phyloP scores from a whole-genome alignment of 768 basidiomycete genomes.

The Amanita inopinata region DNA sequence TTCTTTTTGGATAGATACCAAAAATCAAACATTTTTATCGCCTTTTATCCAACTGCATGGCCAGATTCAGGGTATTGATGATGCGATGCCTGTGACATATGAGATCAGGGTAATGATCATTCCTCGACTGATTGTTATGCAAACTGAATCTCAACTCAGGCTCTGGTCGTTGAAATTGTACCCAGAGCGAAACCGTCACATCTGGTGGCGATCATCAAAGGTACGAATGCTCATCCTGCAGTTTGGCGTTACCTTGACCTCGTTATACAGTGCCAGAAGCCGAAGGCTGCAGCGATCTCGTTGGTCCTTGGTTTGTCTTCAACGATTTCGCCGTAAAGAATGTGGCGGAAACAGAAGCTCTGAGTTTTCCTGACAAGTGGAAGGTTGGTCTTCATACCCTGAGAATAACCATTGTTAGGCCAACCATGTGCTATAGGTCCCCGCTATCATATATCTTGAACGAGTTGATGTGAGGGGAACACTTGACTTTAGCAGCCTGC shows the following conservation, averaged over 20 bases:
- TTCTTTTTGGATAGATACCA: constrained; percentile 66
- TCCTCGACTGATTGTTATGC: not conserved
- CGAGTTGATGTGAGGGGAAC: constrained; percentile 48
- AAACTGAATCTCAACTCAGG: constrained; percentile 30
- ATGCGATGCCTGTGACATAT: constrained; percentile 49
- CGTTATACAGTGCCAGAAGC: constrained; percentile 49
- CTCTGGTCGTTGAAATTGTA: constrained; percentile 73
- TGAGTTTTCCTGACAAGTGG: constrained; percentile 85
- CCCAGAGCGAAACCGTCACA: constrained; percentile 68
- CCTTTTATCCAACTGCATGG: constrained; percentile 48
- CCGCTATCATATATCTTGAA: constrained; percentile 86
- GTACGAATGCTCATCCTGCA: constrained; percentile 27
- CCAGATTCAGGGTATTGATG: constrained; percentile 49
- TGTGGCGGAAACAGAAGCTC: constrained; percentile 76
- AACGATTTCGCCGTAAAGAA: constrained; percentile 92
- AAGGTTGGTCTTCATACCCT: constrained; percentile 79
- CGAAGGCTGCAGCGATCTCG: constrained; percentile 28
- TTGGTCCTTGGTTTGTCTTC: constrained; percentile 84
- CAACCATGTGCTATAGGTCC: too few species aligned
- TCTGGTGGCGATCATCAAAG: constrained; percentile 80
- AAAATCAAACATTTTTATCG: constrained; percentile 48
- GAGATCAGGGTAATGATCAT: constrained; percentile 53
- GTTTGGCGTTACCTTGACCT: not conserved
- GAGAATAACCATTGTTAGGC: too few species aligned
- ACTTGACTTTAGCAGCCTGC: constrained; percentile 58